Conservation (phyloP, 2,329 filamentous ascomycete genomes). For the Aspergillus persii region DNA sequence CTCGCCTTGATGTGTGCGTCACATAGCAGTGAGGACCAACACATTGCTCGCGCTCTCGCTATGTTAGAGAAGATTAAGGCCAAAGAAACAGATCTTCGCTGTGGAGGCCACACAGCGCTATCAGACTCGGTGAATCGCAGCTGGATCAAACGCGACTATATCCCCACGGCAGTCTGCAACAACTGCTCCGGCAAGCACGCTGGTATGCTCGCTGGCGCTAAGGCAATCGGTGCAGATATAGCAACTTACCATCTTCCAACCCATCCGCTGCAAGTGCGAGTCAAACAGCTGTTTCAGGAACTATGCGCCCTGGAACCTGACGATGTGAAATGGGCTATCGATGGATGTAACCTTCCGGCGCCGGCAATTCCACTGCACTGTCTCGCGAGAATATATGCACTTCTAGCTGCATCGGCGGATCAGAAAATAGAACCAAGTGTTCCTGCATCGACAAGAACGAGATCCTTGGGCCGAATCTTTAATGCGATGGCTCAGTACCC, state of each 20-base stretch:
- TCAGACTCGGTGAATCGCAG: constrained; percentile 34
- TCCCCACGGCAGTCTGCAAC: constrained; percentile 41
- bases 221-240: constrained; percentile 33
- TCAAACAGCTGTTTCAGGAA: constrained; percentile 39
- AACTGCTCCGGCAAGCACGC: constrained; percentile 53
- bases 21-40: constrained; percentile 45
- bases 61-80: constrained; percentile 41
- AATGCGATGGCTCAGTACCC: constrained; percentile 45
- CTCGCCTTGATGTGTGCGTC: constrained; percentile 50
- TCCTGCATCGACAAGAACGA: constrained; percentile 16
- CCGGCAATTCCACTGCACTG: constrained; percentile 42
- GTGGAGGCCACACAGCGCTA: constrained; percentile 44
- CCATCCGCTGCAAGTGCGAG: constrained; percentile 41
- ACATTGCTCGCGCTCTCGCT: constrained; percentile 35
- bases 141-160: constrained; percentile 42
- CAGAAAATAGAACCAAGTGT: background rate
- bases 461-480: constrained; percentile 37
- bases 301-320: constrained; percentile 28
- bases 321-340: constrained; percentile 43
- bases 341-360: constrained; percentile 51
- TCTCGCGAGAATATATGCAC: constrained; percentile 38
- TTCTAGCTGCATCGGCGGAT: constrained; percentile 36
- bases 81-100: constrained; percentile 39
- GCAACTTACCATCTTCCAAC: constrained; percentile 35
- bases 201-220: constrained; percentile 48